Evolutionary conservation across 768 basidiomycete genomes (phyloP), one percentile per base, ranked within the genome.

Genomic region (Boletus insuetus): DNA sequence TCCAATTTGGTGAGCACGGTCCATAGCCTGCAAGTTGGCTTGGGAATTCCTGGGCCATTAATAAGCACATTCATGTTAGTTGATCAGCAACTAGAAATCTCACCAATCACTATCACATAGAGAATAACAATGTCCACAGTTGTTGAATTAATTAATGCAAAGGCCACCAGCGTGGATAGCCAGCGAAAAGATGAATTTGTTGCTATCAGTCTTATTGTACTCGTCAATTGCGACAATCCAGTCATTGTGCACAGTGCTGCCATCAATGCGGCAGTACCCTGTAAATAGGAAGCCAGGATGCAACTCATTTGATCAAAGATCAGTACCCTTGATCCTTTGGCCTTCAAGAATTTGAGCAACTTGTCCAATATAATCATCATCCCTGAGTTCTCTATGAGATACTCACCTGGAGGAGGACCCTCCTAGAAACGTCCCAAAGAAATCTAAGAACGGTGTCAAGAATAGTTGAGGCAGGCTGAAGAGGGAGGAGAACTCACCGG

Each of bases 261-360:
- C 96, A 60, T 98, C 96, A 53, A 99, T 97, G 39, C 96, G 88
- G 67, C 94, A 98, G 71, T 99, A 98, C 64, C 89, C 94, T 96
- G 56, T 7, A 43, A 11, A 29, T 7, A 4, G 47, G 31, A 13
- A 24, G 29, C 8, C 34, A 35, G 79, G 54, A 98, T 91, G n/a
- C 96, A 87, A 73, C 92, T 95, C 97, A 99, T 98, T 72, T 98
- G 97, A 64, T 93, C 96, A 77, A 99, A 99, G 57, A 99, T 97
- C 61, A 98, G 82, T 4, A 94, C 91, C 9, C 96, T 84, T 3
- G 93, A 96, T 19, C 94, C 95, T 69, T 94, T 94, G 22, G 74
- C 85, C 65, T 91, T 93, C 91, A 98, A 89, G 35, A 80, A 84
- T 53, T 78, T 77, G 19, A 98, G 82, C 0, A 99, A 79, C 71